These are phyloP conservation scores for Phaeotremella fagi DNA, from an alignment of 768 basidiomycete species.

Conservation along the genomic window DNA sequence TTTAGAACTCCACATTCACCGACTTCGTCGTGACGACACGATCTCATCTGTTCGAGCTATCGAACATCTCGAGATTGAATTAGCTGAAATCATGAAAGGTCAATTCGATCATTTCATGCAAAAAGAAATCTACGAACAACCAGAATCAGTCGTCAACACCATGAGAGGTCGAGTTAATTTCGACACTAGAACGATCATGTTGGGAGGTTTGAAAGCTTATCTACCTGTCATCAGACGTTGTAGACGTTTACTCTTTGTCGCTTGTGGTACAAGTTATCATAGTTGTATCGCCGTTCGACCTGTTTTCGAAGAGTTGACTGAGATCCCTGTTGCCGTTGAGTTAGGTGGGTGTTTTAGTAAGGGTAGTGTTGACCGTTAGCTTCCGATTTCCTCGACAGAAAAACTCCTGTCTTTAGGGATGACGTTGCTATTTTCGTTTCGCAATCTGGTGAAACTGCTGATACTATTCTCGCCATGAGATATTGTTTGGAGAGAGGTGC, in stretches of 20 bases:
- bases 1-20: slow-evolving; percentile 90
- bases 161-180: slow-evolving; percentile 99
- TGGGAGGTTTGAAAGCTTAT: slow-evolving; percentile 92
- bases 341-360: slow-evolving; percentile 48
- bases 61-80: slow-evolving; percentile 95
- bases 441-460: slow-evolving; percentile 98
- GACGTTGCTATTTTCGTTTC: slow-evolving; percentile 94
- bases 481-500: slow-evolving; percentile 97
- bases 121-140: slow-evolving; percentile 98
- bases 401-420: slow-evolving; percentile 98
- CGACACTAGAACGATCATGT: slow-evolving; percentile 80
- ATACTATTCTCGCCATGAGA: slow-evolving; percentile 90
- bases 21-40: slow-evolving; percentile 82
- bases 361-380: slow-evolving; percentile 50
- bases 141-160: slow-evolving; percentile 98
- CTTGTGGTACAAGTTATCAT: slow-evolving; percentile 98
- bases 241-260: slow-evolving; percentile 89
- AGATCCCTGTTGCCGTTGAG: slow-evolving; percentile 96
- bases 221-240: slow-evolving; percentile 92
- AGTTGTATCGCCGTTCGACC: slow-evolving; percentile 86
- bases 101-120: slow-evolving; percentile 99
- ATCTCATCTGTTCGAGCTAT: slow-evolving; percentile 77
- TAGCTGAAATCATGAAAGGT: slow-evolving; percentile 99
- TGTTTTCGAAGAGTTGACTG: slow-evolving; percentile 97
- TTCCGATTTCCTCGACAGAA: slow-evolving; percentile 96